Conservation (phyloP, 352 stramenopile species). For the Pelagophyceae sp. region DNA sequence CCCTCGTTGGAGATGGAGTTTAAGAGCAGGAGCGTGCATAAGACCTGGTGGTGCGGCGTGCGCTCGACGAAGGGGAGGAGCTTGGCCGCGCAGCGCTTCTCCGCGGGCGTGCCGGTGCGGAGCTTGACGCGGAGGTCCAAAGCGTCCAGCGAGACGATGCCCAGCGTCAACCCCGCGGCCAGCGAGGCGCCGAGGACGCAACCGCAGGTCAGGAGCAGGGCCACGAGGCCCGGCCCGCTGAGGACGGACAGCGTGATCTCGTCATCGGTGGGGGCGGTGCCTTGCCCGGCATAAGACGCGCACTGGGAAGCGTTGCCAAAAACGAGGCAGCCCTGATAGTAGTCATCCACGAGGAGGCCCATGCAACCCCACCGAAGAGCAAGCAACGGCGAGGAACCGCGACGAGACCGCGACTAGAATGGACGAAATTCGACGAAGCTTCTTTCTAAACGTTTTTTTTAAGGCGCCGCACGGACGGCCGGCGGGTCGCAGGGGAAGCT, state of each 20-base stretch:
- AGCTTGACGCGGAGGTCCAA: constrained; percentile 48
- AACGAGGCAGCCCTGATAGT: not conserved
- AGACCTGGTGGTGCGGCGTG: constrained; percentile 67
- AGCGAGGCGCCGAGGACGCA: constrained; percentile 48
- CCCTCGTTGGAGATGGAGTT: constrained; percentile 86
- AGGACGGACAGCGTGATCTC: not conserved
- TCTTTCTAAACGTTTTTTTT: no score
- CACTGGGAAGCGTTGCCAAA: not conserved
- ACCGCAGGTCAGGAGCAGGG: constrained; percentile 22
- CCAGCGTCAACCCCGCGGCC: constrained; percentile 56
- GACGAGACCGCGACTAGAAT: no score
- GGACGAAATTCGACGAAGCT: no score
- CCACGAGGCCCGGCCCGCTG: constrained; percentile 18
- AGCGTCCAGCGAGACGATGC: constrained; percentile 51
- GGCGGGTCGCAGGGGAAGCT: no score
- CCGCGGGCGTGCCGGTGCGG: constrained; percentile 43
- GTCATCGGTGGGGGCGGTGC: no score
- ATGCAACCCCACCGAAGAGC: no score
- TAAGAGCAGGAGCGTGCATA: constrained; percentile 85
- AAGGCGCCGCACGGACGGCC: no score
- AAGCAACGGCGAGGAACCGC: no score
- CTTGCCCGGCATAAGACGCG: no score
- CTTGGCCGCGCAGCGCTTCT: constrained; percentile 62
- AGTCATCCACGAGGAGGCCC: no score
- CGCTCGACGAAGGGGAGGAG: constrained; percentile 74